phyloP scores from a whole-genome alignment of 352 stramenopile genomes.

The Globisporangium okanoganense region DNA sequence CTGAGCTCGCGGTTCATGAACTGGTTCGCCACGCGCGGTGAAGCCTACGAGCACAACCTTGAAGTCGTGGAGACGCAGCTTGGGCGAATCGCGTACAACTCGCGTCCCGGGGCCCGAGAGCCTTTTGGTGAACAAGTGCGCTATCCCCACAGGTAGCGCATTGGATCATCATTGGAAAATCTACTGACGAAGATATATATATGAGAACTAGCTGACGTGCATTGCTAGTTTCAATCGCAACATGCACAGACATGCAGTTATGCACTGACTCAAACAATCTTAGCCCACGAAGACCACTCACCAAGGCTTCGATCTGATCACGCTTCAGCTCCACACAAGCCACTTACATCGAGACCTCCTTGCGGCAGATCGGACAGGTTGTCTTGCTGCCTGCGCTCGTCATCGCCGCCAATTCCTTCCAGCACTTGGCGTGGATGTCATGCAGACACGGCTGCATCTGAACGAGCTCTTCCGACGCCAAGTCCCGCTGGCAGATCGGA shows the following conservation, averaged over 20 bases:
- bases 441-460: slow-evolving; percentile 41
- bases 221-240: not conserved
- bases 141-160: slow-evolving; percentile 23
- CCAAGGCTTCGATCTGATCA: not conserved
- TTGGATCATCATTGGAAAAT: too few relatives aligned
- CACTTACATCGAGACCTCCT: not conserved
- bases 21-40: slow-evolving; percentile 66
- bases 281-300: not conserved
- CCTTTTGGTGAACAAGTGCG: slow-evolving; percentile 48
- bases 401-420: slow-evolving; percentile 26
- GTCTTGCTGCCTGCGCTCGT: not conserved
- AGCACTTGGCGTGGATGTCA: slow-evolving; percentile 43
- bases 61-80: slow-evolving; percentile 64
- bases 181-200: too few relatives aligned
- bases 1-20: slow-evolving; percentile 65
- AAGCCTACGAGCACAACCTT: slow-evolving; percentile 74
- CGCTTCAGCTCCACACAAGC: not conserved
- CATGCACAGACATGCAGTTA: not conserved
- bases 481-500: slow-evolving; percentile 49
- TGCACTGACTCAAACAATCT: not conserved
- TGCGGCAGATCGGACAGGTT: slow-evolving; percentile 3
- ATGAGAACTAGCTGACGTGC: too few relatives aligned
- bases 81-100: slow-evolving; percentile 32
- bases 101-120: slow-evolving; percentile 34
- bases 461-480: slow-evolving; percentile 37